Conservation (phyloP, 208 protist genomes). For the Acanthamoeba sp. region DNA sequence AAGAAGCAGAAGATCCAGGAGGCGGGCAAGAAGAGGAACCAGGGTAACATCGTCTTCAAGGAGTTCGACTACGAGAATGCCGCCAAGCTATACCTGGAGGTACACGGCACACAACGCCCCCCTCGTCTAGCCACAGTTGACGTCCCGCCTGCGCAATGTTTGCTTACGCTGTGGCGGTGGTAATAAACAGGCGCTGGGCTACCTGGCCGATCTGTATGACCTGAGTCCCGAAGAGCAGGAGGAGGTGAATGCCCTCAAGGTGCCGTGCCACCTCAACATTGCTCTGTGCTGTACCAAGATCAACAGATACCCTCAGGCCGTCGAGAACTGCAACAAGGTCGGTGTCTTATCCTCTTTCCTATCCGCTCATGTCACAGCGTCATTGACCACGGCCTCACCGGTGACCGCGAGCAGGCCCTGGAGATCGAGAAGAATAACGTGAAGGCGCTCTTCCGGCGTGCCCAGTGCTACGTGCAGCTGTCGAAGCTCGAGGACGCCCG, state of each 20-base stretch:
- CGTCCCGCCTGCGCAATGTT: not conserved
- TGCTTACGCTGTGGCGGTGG: not conserved
- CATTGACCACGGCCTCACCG: too few species aligned
- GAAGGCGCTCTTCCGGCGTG: slow-evolving; percentile 93
- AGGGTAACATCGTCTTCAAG: slow-evolving; percentile 71
- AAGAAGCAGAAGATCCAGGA: slow-evolving; percentile 69
- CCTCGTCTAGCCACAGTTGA: not conserved
- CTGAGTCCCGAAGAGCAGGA: slow-evolving; percentile 83
- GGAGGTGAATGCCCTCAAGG: slow-evolving; percentile 75
- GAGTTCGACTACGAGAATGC: slow-evolving; percentile 68
- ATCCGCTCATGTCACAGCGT: not conserved
- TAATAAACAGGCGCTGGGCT: slow-evolving; percentile 21
- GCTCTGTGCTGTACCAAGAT: slow-evolving; percentile 92
- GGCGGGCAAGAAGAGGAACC: slow-evolving; percentile 68
- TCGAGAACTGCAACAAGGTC: slow-evolving; percentile 93
- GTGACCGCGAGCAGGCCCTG: slow-evolving; percentile 86
- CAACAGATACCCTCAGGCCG: slow-evolving; percentile 92
- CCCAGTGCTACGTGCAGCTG: slow-evolving; percentile 91
- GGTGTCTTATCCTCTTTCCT: not conserved
- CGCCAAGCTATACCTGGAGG: not conserved
- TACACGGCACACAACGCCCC: not conserved
- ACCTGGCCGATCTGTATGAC: slow-evolving; percentile 76
- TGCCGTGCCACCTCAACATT: slow-evolving; percentile 90
- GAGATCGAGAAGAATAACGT: slow-evolving; percentile 91
- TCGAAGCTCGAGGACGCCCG: slow-evolving; percentile 93